Base-by-base conservation (phyloP, 2,329 filamentous ascomycete species). In the Stromatinia cepivora region DNA sequence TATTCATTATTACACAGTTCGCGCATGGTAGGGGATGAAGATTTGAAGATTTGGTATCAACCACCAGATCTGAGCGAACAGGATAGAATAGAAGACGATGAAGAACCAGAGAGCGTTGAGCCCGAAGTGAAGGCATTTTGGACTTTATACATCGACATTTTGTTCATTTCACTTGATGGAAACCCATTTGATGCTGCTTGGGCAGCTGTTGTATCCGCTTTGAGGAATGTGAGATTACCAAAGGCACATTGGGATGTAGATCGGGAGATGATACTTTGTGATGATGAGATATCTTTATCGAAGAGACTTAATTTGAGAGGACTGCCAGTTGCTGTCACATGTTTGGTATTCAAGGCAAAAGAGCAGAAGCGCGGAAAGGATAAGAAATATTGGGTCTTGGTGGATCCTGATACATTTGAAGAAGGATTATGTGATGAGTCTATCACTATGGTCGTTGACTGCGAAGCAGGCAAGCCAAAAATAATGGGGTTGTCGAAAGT, bases 61-160 rank as follows among this genome's bases (percentile, higher is more conserved):
- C 83, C 25, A 78, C 82, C 45, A 82, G 81, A 82, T 25, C 79
- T 83, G 36, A 81, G 80, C 22, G 82, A 83, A 22, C 82, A 85
- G 31, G 82, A 84, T 5, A 78, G 76, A 22, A 81, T 79, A 57
- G 80, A 81, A 15, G 78, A 78, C 9, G 78, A 78, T n/a, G 74
- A 71, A 28, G 76, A 75, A 15, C 71, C 72, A 15, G 76, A 77
- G 45, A 69, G 70, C 4, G 71, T 78, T 66, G 79, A 79, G 48
- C 78, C 79, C 10, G 84, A 88, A 72, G 80, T 94, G 15, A 94
- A 92, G 78, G 95, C 91, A 0, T 98, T 96, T 80, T 99, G 94
- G 95, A 90, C 92, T 13, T 87, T 99, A 28, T 97, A 97, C 80
- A 92, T 99, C 73, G 94, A 98, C 78, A 85, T 97, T n/a, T 87